These are phyloP conservation scores for Trichocladium antarcticum DNA, from an alignment of 495 filamentous ascomycete species.

Conservation along the genomic window DNA sequence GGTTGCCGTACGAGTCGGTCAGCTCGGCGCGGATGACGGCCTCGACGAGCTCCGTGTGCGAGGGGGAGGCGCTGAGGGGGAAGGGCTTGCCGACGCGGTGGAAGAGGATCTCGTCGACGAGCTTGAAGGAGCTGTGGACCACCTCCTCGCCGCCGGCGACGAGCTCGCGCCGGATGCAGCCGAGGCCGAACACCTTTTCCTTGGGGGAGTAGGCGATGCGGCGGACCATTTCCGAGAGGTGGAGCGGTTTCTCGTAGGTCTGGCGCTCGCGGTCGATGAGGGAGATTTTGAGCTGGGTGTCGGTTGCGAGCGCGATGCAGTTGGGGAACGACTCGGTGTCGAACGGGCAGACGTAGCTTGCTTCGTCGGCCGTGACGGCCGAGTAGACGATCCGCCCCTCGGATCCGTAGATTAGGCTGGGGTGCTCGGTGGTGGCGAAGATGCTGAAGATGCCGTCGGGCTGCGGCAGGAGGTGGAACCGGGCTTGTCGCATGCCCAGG, in stretches of 20 bases:
- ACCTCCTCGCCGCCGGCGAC: conserved; percentile 35
- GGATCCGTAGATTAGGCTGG: conserved; percentile 79
- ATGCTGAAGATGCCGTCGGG: conserved; percentile 52
- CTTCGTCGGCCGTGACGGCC: conserved; percentile 85
- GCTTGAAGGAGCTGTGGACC: conserved; percentile 37
- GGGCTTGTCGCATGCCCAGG: conserved; percentile 74
- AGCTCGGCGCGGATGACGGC: conserved; percentile 70
- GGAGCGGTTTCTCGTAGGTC: conserved; percentile 73
- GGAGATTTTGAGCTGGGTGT: conserved; percentile 65
- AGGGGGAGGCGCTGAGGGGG: conserved; percentile 34
- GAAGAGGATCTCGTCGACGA: conserved; percentile 45
- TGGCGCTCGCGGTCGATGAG: conserved; percentile 72
- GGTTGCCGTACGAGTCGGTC: conserved; percentile 47
- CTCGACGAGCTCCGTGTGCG: conserved; percentile 69
- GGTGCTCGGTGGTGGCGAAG: conserved; percentile 88
- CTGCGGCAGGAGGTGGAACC: conserved; percentile 65
- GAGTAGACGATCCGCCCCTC: conserved; percentile 87
- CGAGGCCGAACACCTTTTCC: conserved; percentile 75
- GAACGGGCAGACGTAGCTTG: conserved; percentile 69
- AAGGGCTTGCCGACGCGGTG: conserved; percentile 34
- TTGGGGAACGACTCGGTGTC: conserved; percentile 69
- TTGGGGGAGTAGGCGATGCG: conserved; percentile 73
- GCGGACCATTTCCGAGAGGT: conserved; percentile 71
- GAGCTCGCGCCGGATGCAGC: conserved; percentile 59
- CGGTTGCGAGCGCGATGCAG: conserved; percentile 69